A percentile compares a stretch with the other conserved stretches of the same genome.
Conservation (phyloP, 2,329 filamentous ascomycete genomes). For the Plenodomus lindquistii region DNA sequence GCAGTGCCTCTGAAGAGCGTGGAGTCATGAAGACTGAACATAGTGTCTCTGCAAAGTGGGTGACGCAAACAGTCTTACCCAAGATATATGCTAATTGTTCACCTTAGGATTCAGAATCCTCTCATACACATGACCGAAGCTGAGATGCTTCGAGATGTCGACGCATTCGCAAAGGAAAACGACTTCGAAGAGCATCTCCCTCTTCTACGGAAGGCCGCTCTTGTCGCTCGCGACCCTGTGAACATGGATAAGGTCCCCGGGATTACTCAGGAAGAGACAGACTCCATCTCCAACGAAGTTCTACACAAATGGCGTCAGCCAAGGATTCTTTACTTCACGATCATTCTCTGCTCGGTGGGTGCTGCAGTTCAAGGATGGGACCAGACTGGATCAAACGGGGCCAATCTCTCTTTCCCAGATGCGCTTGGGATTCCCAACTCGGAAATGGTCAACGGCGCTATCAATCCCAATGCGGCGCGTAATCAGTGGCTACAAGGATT, state of each 20-base stretch:
- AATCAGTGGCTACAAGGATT: conserved; percentile 28
- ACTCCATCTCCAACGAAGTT: conserved; percentile 21
- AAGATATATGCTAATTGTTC: background rate
- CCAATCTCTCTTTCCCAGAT: conserved; percentile 62
- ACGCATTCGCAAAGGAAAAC: conserved; percentile 54
- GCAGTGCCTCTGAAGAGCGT: conserved; percentile 13
- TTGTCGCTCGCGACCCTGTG: conserved; percentile 49
- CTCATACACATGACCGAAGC: conserved; percentile 18
- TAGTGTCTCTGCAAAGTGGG: conserved; percentile 12
- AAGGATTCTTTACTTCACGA: conserved; percentile 64
- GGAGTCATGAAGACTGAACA: conserved; percentile 6
- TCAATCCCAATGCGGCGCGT: conserved; percentile 15
- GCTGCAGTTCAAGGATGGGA: conserved; percentile 68
- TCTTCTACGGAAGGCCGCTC: conserved; percentile 53
- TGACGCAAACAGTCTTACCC: background rate
- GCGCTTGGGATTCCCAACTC: conserved; percentile 54
- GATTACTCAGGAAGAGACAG: conserved; percentile 21
- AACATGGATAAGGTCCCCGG: conserved; percentile 16
- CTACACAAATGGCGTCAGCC: conserved; percentile 65
- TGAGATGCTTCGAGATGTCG: conserved; percentile 57
- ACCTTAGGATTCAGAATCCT: conserved; percentile 23
- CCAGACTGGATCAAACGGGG: conserved; percentile 57
- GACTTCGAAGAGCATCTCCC: conserved; percentile 52
- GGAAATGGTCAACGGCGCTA: background rate
- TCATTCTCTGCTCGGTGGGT: conserved; percentile 67